phyloP scores from a whole-genome alignment of 2,329 filamentous ascomycete genomes.

The Xylogone sp. region DNA sequence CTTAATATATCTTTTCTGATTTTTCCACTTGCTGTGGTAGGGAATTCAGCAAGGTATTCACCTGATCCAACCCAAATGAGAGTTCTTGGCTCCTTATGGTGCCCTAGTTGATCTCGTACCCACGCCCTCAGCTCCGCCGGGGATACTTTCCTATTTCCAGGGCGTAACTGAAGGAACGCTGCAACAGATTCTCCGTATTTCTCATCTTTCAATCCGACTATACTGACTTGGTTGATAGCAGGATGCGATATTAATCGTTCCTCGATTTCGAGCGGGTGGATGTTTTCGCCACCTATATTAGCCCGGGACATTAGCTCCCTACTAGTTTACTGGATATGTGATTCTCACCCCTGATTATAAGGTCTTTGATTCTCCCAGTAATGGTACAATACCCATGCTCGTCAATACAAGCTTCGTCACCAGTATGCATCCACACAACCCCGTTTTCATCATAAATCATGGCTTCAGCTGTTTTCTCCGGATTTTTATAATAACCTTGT shows the following conservation, averaged over 20 bases:
- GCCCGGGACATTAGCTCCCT: no score
- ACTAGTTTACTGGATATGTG: no score
- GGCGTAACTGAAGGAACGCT: constrained; percentile 2
- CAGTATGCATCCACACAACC: constrained; percentile 61
- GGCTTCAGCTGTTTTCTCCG: constrained; percentile 64
- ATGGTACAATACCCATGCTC: constrained; percentile 67
- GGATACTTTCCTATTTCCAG: constrained; percentile 32
- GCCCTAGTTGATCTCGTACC: constrained; percentile 56
- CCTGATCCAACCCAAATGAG: constrained; percentile 70
- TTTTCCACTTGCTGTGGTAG: constrained; percentile 65
- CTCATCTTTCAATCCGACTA: constrained; percentile 65
- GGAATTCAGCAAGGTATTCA: constrained; percentile 47
- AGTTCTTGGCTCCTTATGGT: constrained; percentile 65
- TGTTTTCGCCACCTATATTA: constrained; percentile 61
- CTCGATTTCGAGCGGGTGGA: constrained; percentile 72
- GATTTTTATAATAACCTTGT: constrained; percentile 64
- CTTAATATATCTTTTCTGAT: constrained; percentile 49
- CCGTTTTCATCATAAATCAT: constrained; percentile 51
- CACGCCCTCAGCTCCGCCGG: constrained; percentile 52
- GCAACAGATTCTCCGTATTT: constrained; percentile 50
- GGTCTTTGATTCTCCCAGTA: constrained; percentile 75
- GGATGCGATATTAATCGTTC: constrained; percentile 66
- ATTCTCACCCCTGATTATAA: constrained; percentile 72
- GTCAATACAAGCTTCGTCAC: constrained; percentile 67
- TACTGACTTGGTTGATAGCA: constrained; percentile 58